Evolutionary conservation across 768 basidiomycete genomes (phyloP).

Genomic region (Rhizopogon salebrosus): DNA sequence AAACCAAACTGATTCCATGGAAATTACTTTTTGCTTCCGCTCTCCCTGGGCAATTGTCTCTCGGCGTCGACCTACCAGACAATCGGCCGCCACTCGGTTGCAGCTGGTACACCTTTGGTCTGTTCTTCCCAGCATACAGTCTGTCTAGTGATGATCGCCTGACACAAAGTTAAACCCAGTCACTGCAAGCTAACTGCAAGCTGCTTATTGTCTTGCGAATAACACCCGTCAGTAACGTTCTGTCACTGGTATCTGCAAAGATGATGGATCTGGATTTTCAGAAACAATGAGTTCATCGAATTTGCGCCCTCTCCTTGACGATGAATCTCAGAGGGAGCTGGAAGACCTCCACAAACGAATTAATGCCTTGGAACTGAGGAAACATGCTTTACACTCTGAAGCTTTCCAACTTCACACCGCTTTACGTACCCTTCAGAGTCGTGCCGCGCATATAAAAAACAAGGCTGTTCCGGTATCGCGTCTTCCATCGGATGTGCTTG

Average conservation of each 20-base stretch:
- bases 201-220: not conserved
- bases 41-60: not conserved
- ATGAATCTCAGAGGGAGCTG: conserved; percentile 22
- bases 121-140: not conserved
- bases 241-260: not conserved
- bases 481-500: conserved; percentile 28
- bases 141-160: not conserved
- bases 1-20: not conserved
- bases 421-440: conserved; percentile 25
- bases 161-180: not conserved
- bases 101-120: not conserved
- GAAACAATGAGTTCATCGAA: conserved; percentile 12
- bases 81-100: not conserved
- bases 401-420: conserved; percentile 21
- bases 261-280: not conserved
- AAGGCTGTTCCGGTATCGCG: conserved; percentile 23
- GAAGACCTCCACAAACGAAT: conserved; percentile 17
- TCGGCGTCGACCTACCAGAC: not conserved
- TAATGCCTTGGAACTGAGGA: conserved; percentile 16
- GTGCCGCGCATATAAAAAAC: conserved; percentile 27
- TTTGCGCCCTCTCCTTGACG: conserved; percentile 9
- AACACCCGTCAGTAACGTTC: not conserved
- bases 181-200: not conserved
- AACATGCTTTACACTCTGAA: conserved; percentile 16
- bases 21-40: not conserved